Conservation (phyloP, 108 stramenopile species). For the Cyclotella kingstonii region DNA sequence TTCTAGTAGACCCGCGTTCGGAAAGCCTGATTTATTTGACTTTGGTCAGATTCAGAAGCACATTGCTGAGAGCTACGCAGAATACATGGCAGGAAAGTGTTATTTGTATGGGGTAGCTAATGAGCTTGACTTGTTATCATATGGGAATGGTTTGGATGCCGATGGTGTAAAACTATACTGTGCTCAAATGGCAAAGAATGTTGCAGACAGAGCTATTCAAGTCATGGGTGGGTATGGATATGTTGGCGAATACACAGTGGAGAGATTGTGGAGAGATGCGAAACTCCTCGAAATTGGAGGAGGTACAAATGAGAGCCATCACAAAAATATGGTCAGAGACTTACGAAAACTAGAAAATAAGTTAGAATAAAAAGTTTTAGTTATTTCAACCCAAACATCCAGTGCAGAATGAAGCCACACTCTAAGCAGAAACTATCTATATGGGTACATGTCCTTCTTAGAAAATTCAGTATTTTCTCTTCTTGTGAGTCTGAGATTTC, state of each 20-base stretch:
- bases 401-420: no score
- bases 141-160: slow-evolving; percentile 89
- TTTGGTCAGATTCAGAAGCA: slow-evolving; percentile 97
- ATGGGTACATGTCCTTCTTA: no score
- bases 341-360: slow-evolving; percentile 48
- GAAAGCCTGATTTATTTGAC: slow-evolving; percentile 62
- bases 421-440: no score
- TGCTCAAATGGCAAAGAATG: slow-evolving; percentile 93
- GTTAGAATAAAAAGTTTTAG: slow-evolving; percentile 30
- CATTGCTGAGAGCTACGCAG: slow-evolving; percentile 94
- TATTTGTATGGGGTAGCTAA: slow-evolving; percentile 91
- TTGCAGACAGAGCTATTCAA: slow-evolving; percentile 98
- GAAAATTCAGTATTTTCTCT: no score
- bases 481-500: no score
- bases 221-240: slow-evolving; percentile 98
- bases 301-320: slow-evolving; percentile 97
- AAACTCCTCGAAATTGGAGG: slow-evolving; percentile 99
- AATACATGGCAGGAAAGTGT: slow-evolving; percentile 93
- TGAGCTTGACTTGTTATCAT: slow-evolving; percentile 73
- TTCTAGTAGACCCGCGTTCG: slow-evolving; percentile 89
- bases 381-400: neutral
- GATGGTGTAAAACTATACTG: slow-evolving; percentile 98
- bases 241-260: slow-evolving; percentile 96
- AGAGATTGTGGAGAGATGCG: slow-evolving; percentile 97
- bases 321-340: slow-evolving; percentile 96